phyloP scores from a whole-genome alignment of 139 green algal genomes.

The Diplosphaera chodatii region DNA sequence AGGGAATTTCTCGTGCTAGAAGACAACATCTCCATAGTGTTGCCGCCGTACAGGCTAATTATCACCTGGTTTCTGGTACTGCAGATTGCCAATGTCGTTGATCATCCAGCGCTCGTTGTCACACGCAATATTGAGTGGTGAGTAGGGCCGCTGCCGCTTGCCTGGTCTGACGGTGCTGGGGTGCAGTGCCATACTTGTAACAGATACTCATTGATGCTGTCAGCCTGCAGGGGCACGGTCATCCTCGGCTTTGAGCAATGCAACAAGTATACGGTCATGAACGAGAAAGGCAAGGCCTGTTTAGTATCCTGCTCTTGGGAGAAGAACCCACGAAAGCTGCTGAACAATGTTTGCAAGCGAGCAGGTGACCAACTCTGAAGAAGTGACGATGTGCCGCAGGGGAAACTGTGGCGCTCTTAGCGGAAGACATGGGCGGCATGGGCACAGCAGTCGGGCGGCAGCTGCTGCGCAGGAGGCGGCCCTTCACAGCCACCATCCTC shows the following conservation, averaged over 20 bases:
- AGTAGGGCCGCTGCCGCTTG: no score
- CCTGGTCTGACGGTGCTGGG: no score
- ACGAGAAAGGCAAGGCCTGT: conserved; percentile 48
- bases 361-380: no score
- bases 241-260: conserved; percentile 85
- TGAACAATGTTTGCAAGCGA: no score
- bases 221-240: conserved; percentile 71
- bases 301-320: no score
- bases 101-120: conserved; percentile 62
- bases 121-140: conserved; percentile 70
- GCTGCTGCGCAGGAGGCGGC: conserved; percentile 59
- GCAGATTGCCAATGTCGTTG: conserved; percentile 34
- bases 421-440: conserved; percentile 62
- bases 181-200: no score
- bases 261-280: conserved; percentile 68
- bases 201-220: no score
- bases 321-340: no score
- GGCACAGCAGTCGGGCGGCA: conserved; percentile 71
- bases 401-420: conserved; percentile 48
- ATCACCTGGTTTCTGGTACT: neutral
- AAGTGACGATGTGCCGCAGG: neutral
- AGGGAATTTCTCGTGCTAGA: no score
- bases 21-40: no score
- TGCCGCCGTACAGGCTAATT: no score
- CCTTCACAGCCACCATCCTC: conserved; percentile 75